Conservation (phyloP, 768 basidiomycete species). For the Tricholoma matsutake region DNA sequence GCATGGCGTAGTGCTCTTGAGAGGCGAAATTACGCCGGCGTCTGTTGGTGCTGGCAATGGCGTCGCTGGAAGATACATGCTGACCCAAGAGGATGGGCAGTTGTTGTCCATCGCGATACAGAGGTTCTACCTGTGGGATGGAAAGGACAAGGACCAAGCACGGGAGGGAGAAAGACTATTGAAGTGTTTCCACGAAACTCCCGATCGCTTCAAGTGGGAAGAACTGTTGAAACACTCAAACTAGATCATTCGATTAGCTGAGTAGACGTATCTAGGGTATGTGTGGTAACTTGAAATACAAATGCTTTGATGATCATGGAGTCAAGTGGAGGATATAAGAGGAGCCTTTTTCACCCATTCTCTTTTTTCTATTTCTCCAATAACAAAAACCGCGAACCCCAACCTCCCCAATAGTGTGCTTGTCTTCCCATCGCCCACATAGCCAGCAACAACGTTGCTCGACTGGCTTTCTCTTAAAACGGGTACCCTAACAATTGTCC, state of each 20-base stretch:
- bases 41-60: conserved; percentile 34
- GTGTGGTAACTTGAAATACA: background rate
- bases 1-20: conserved; percentile 80
- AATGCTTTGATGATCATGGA: background rate
- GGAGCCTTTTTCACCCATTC: conserved; percentile 60
- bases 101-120: conserved; percentile 77
- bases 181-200: conserved; percentile 72
- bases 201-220: conserved; percentile 80
- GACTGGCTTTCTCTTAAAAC: conserved; percentile 48
- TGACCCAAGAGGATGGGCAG: conserved; percentile 83
- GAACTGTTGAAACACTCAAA: conserved; percentile 59
- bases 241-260: conserved; percentile 19
- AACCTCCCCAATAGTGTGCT: conserved; percentile 48
- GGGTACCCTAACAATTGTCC: conserved; percentile 72
- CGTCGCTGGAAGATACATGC: conserved; percentile 47
- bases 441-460: conserved; percentile 53
- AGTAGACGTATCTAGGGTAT: background rate
- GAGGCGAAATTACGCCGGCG: conserved; percentile 87
- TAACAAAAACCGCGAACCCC: conserved; percentile 59
- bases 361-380: conserved; percentile 52
- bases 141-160: conserved; percentile 19
- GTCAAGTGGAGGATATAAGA: conserved; percentile 29
- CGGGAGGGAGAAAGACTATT: conserved; percentile 51
- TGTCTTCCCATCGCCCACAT: conserved; percentile 61
- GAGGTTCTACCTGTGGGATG: conserved; percentile 77